phyloP scores from a whole-genome alignment of 2,329 filamentous ascomycete genomes.

The Apiospora aurea region DNA sequence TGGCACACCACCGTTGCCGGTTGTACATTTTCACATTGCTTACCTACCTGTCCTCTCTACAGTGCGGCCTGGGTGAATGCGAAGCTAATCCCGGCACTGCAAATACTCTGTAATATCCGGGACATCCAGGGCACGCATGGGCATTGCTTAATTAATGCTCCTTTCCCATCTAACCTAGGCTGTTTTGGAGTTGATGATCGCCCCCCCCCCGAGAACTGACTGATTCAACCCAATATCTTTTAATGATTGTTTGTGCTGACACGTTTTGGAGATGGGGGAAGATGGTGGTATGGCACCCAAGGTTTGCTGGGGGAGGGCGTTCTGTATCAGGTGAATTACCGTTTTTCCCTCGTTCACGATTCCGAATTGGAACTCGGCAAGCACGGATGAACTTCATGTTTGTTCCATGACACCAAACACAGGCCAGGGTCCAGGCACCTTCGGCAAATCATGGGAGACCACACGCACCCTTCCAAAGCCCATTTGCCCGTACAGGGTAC shows the following conservation, averaged over 20 bases:
- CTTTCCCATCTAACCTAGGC: constrained; percentile 16
- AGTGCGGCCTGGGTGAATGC: background rate
- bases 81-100: constrained; percentile 6
- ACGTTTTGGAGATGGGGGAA: background rate
- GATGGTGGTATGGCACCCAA: background rate
- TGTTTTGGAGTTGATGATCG: constrained; percentile 14
- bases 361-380: constrained; percentile 14
- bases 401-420: constrained; percentile 22
- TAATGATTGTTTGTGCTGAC: constrained; percentile 13
- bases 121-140: background rate
- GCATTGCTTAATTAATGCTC: constrained; percentile 19
- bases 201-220: background rate
- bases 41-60: background rate
- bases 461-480: background rate
- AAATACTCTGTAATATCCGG: constrained; percentile 12
- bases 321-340: background rate
- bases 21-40: background rate
- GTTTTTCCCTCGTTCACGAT: background rate
- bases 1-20: background rate
- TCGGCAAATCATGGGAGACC: constrained; percentile 6
- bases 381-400: constrained; percentile 16
- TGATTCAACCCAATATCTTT: background rate
- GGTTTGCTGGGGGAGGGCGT: background rate
- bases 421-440: constrained; percentile 16
- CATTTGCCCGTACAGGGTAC: background rate